Evolutionary conservation across 2,329 filamentous ascomycete genomes (phyloP).

Genomic region (Hypoxylon sp.): DNA sequence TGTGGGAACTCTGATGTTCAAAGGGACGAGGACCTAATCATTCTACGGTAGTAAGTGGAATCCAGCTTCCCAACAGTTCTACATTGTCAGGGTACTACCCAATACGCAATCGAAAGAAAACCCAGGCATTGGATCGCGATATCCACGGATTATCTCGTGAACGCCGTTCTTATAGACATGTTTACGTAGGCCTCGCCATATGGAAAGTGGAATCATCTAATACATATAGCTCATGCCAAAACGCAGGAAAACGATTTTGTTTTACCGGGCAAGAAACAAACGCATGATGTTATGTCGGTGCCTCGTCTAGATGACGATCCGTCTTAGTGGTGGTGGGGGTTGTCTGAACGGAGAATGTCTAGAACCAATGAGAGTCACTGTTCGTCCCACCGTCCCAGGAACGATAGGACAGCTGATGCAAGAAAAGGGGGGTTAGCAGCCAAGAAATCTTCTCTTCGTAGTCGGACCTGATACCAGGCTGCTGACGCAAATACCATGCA

Average conservation of each 20-base stretch:
- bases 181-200: not conserved
- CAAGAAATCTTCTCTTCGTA: slow-evolving; percentile 35
- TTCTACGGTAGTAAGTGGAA: slow-evolving; percentile 3
- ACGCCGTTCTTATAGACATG: not conserved
- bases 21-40: slow-evolving; percentile 7
- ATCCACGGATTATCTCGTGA: not conserved
- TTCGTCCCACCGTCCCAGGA: slow-evolving; percentile 38
- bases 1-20: slow-evolving; percentile 26
- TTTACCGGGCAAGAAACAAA: slow-evolving; percentile 28
- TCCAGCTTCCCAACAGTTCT: not conserved
- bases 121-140: not conserved
- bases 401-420: slow-evolving; percentile 43
- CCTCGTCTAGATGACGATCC: slow-evolving; percentile 39
- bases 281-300: slow-evolving; percentile 26
- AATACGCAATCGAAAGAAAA: not conserved
- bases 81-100: not conserved
- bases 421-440: slow-evolving; percentile 48
- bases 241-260: slow-evolving; percentile 5
- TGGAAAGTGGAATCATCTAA: not conserved
- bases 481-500: slow-evolving; percentile 9
- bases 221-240: slow-evolving; percentile 4
- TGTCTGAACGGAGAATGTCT: slow-evolving; percentile 44
- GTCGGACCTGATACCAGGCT: slow-evolving; percentile 29
- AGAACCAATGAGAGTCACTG: slow-evolving; percentile 43
- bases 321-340: slow-evolving; percentile 43